These are phyloP conservation scores for Filobasidium floriforme DNA, from an alignment of 768 basidiomycete species.

Conservation along the genomic window DNA sequence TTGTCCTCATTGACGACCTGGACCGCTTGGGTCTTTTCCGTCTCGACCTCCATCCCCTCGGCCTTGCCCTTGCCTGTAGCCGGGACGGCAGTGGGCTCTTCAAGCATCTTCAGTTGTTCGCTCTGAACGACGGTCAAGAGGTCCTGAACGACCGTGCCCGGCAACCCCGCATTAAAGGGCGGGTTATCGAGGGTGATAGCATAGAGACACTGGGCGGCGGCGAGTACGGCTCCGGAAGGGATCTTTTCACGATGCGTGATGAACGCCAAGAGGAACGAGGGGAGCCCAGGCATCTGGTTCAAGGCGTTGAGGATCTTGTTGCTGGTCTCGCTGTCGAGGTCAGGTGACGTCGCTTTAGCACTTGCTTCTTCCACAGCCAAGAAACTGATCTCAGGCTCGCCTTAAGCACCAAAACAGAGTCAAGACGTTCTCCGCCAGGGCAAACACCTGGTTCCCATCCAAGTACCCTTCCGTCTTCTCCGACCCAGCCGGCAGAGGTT, in stretches of 20 bases:
- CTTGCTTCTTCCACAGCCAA: constrained; percentile 30
- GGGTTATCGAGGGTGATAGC: constrained; percentile 85
- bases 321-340: constrained; percentile 64
- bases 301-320: constrained; percentile 84
- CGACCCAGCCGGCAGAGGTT: background rate
- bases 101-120: background rate
- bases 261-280: constrained; percentile 87
- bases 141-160: constrained; percentile 25
- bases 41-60: constrained; percentile 25
- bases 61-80: background rate
- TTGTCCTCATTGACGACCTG: constrained; percentile 7
- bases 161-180: constrained; percentile 61
- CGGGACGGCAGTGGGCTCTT: background rate
- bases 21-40: constrained; percentile 38
- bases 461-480: constrained; percentile 51
- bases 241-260: constrained; percentile 62
- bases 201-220: constrained; percentile 92
- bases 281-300: constrained; percentile 61
- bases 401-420: constrained; percentile 90
- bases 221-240: constrained; percentile 62
- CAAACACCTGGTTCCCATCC: constrained; percentile 67
- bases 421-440: constrained; percentile 85
- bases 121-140: constrained; percentile 19
- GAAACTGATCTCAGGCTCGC: constrained; percentile 53
- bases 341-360: background rate